Evolutionary conservation across 179 eudicot species (phyloP), one percentile per base, ranked within the genome.

Genomic region (Silene noctiflora): DNA sequence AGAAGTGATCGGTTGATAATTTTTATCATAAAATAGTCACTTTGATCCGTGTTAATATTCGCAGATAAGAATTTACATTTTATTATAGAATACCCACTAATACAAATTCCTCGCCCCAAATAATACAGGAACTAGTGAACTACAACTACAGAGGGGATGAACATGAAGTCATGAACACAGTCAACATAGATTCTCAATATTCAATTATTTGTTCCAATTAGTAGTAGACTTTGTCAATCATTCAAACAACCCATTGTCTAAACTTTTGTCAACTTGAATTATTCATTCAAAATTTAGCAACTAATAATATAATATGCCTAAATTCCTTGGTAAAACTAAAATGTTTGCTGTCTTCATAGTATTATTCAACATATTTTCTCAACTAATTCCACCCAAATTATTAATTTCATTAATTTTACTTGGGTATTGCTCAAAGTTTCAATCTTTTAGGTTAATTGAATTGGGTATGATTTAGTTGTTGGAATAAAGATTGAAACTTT

Each of bases 211-310:
- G 25, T 31, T 74, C 20, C 48, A 7, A 27, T 77, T 68, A 70
- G 67, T 81, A 70, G 84, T 81, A 70, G 84, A 81, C 78, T 69
- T 70, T 58, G 78, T 81, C 83, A 77, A 73, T 11, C 55, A 48
- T 69, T 76, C 53, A 70, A 63, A 46, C 53, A 17, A 25, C n/a
- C 56, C 65, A 42, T 19, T 56, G 69, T 75, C 75, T 27, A 55
- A n/a, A 55, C 20, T 55, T 55, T 55, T 55, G 59, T 55, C 59
- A 55, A 55, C 59, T 55, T 55, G 20, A 55, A 55, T 55, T 17
- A 55, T 55, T 55, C 59, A 17, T 16, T 17, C 59, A 14, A 17
- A 16, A 55, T 16, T 55, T 4, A 55, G 8, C 59, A 14, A 55
- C 1, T 55, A 55, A 55, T 55, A 55, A 4, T 14, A 55, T 55